Conservation (phyloP, 2,329 filamentous ascomycete species). For the Ceratocystis papillata region DNA sequence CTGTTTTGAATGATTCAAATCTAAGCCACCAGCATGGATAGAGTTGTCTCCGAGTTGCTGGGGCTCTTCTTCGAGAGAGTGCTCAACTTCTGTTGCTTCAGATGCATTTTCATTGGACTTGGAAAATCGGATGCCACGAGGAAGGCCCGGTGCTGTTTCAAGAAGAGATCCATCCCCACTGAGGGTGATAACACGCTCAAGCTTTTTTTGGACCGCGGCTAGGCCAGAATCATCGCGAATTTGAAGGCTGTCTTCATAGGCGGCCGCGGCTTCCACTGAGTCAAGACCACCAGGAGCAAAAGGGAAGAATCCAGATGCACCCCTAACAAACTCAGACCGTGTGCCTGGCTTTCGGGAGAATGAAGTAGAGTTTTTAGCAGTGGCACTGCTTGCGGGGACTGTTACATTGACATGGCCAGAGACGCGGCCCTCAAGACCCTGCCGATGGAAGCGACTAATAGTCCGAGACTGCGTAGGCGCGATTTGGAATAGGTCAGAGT, state of each 20-base stretch:
- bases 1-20: neutral
- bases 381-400: constrained; percentile 76
- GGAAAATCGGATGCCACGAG: constrained; percentile 62
- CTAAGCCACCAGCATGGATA: neutral
- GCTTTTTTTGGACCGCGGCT: constrained; percentile 36
- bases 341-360: constrained; percentile 74
- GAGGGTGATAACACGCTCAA: constrained; percentile 82
- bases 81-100: constrained; percentile 37
- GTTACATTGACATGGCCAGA: constrained; percentile 93
- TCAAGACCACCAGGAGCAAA: constrained; percentile 88
- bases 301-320: constrained; percentile 85
- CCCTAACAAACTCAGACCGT: constrained; percentile 81
- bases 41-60: constrained; percentile 30
- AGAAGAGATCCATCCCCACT: constrained; percentile 66
- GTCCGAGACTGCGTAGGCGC: constrained; percentile 87
- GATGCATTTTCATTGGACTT: constrained; percentile 58
- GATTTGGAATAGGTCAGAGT: constrained; percentile 73
- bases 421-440: constrained; percentile 84
- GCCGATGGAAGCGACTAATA: constrained; percentile 82
- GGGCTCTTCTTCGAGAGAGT: constrained; percentile 41
- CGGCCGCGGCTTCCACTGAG: constrained; percentile 72
- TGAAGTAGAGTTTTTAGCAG: constrained; percentile 90
- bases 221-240: constrained; percentile 32
- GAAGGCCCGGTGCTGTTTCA: constrained; percentile 70
- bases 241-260: constrained; percentile 58